A percentile compares a stretch with the other conserved stretches of the same genome.
Conservation (phyloP, 148 eudicot species). For the Tetragonia tetragonoides region DNA sequence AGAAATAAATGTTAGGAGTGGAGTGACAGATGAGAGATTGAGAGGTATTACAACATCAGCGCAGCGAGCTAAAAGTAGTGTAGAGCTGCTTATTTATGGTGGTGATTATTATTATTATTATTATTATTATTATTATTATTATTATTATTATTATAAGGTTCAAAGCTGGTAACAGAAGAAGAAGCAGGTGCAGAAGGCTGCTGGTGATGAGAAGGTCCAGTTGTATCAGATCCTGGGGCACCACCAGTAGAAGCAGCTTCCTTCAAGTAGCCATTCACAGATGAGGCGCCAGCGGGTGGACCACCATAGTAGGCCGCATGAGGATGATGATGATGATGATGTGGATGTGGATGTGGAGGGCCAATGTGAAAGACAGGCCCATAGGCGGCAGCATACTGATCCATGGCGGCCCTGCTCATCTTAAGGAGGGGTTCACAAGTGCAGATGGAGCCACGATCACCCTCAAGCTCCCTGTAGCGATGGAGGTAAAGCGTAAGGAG, state of each 20-base stretch:
- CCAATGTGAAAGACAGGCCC: constrained; percentile 47
- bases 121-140: no score
- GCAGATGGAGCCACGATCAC: constrained; percentile 71
- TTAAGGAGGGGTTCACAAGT: constrained; percentile 43
- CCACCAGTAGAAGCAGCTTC: constrained; percentile 18
- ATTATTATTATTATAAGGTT: constrained; percentile 21
- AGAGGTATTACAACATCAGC: no score
- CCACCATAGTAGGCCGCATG: neutral
- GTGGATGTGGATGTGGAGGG: constrained; percentile 36
- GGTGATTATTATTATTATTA: neutral
- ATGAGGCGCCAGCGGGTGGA: neutral
- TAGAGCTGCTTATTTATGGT: no score
- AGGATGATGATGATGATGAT: constrained; percentile 29
- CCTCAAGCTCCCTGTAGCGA: constrained; percentile 74
- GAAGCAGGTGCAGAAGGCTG: constrained; percentile 28
- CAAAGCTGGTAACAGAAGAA: constrained; percentile 29
- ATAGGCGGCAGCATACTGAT: constrained; percentile 29
- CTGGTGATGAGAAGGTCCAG: neutral
- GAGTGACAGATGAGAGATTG: constrained; percentile 6
- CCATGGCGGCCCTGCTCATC: constrained; percentile 38
- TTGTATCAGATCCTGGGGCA: constrained; percentile 16
- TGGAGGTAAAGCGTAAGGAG: constrained; percentile 80
- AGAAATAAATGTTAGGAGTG: no score
- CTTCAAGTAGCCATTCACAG: constrained; percentile 39
- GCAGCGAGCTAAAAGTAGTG: no score